Conservation (phyloP, 371 early-diverging fungal species). For the Rhizomucor miehei region DNA sequence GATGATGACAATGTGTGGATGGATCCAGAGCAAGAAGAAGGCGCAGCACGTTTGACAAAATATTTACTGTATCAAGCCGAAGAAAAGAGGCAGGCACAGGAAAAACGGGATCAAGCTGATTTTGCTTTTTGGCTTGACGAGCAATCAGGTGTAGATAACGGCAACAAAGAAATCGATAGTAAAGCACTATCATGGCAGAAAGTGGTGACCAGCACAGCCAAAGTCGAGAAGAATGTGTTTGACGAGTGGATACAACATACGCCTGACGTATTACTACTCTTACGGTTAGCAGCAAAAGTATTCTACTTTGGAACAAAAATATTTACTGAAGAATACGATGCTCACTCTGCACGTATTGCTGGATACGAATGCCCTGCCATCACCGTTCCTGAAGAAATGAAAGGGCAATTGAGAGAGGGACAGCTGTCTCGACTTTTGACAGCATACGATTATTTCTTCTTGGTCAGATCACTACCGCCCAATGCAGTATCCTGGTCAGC, state of each 20-base stretch:
- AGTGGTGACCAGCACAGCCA: slow-evolving; percentile 7
- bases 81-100: slow-evolving; percentile 4
- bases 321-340: background rate
- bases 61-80: slow-evolving; percentile 18
- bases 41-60: slow-evolving; percentile 8
- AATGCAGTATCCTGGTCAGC: slow-evolving; percentile 30
- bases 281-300: slow-evolving; percentile 14
- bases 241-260: slow-evolving; percentile 24
- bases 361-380: slow-evolving; percentile 25
- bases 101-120: slow-evolving; percentile 12
- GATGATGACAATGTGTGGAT: slow-evolving; percentile 1
- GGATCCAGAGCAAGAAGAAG: background rate
- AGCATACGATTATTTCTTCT: slow-evolving; percentile 32
- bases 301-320: slow-evolving; percentile 12
- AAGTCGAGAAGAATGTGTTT: slow-evolving; percentile 17
- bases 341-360: slow-evolving; percentile 20
- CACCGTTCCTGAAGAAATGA: slow-evolving; percentile 2
- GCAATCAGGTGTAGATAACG: background rate
- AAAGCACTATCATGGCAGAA: slow-evolving; percentile 13
- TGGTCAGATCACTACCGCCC: slow-evolving; percentile 27
- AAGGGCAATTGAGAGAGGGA: slow-evolving; percentile 1
- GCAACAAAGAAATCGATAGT: background rate
- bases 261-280: slow-evolving; percentile 14
- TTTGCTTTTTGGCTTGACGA: slow-evolving; percentile 18
- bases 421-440: slow-evolving; percentile 28